A percentile compares a stretch with the other conserved stretches of the same genome.
phyloP scores from a whole-genome alignment of 1,284 basidiomycete species.

The Mycena citricolor region DNA sequence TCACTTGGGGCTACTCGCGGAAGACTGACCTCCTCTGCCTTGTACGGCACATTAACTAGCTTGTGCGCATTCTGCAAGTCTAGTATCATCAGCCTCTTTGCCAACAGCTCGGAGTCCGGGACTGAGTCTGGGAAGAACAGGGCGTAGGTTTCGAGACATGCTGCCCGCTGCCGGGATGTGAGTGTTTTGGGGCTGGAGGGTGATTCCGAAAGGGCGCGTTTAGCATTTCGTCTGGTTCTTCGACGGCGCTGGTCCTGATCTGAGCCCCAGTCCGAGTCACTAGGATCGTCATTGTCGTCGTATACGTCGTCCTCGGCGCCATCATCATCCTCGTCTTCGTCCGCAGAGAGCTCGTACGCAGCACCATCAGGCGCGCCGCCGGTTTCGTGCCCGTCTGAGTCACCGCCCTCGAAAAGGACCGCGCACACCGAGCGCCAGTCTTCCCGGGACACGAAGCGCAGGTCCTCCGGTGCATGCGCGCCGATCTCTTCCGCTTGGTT shows the following conservation, averaged over 20 bases:
- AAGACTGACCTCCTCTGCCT: slow-evolving; percentile 70
- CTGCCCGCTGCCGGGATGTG: slow-evolving; percentile 51
- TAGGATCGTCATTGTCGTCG: slow-evolving; percentile 15
- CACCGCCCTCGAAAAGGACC: slow-evolving; percentile 51
- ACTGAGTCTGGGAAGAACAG: slow-evolving; percentile 66
- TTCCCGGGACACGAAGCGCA: slow-evolving; percentile 47
- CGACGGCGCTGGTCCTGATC: slow-evolving; percentile 29
- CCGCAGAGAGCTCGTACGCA: slow-evolving; percentile 15
- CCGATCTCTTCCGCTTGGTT: slow-evolving; percentile 20
- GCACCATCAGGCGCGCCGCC: slow-evolving; percentile 31
- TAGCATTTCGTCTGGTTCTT: slow-evolving; percentile 25
- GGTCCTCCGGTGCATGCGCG: slow-evolving; percentile 21
- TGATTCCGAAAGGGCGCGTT: slow-evolving; percentile 19
- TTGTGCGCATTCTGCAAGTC: slow-evolving; percentile 60
- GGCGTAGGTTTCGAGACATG: slow-evolving; percentile 57
- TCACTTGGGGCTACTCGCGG: too few relatives aligned
- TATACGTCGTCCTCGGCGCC: slow-evolving; percentile 29
- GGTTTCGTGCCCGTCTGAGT: slow-evolving; percentile 29
- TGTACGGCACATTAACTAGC: slow-evolving; percentile 66
- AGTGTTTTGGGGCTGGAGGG: slow-evolving; percentile 30
- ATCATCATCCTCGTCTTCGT: slow-evolving; percentile 26
- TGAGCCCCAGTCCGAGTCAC: slow-evolving; percentile 30
- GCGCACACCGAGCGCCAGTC: slow-evolving; percentile 78
- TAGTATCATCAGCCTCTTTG: slow-evolving; percentile 57
- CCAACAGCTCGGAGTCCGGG: slow-evolving; percentile 41